Evolutionary conservation across 805 yeast genomes (phyloP).

Genomic region (Hanseniaspora vineae): DNA sequence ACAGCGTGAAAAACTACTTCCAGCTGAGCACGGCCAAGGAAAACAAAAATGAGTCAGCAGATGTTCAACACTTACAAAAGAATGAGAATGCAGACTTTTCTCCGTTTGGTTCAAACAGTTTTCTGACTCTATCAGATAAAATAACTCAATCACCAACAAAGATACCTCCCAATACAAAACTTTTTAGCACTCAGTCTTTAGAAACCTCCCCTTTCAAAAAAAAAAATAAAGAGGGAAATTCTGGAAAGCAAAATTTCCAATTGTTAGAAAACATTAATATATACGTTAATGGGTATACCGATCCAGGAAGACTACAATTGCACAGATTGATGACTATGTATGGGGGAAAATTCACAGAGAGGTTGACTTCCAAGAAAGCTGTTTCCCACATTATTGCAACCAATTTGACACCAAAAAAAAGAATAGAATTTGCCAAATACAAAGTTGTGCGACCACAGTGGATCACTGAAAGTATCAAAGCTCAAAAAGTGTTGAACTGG

Average conservation of each 20-base stretch:
- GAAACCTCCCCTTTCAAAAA: conserved; percentile 12
- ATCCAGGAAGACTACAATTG: conserved; percentile 62
- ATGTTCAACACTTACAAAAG: no score
- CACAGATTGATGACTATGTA: conserved; percentile 58
- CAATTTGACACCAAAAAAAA: conserved; percentile 64
- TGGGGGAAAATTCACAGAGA: conserved; percentile 70
- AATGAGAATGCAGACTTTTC: no score
- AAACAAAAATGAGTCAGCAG: no score
- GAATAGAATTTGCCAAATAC: conserved; percentile 47
- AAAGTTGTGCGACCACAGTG: conserved; percentile 75
- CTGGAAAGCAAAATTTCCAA: conserved; percentile 16
- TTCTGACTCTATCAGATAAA: no score
- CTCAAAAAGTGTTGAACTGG: conserved; percentile 50
- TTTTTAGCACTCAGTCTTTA: conserved; percentile 10
- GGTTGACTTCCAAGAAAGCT: conserved; percentile 52
- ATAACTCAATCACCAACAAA: background rate
- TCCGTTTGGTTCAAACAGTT: no score
- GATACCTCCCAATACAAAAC: conserved; percentile 10
- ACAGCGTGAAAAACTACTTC: no score
- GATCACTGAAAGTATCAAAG: conserved; percentile 54
- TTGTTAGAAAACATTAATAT: conserved; percentile 54
- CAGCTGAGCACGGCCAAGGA: no score
- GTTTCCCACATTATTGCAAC: conserved; percentile 83
- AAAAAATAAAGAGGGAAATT: conserved; percentile 9
- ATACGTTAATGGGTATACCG: conserved; percentile 82